Evolutionary conservation across 129 eudicot genomes (phyloP).

Genomic region (Saposhnikovia divaricata): DNA sequence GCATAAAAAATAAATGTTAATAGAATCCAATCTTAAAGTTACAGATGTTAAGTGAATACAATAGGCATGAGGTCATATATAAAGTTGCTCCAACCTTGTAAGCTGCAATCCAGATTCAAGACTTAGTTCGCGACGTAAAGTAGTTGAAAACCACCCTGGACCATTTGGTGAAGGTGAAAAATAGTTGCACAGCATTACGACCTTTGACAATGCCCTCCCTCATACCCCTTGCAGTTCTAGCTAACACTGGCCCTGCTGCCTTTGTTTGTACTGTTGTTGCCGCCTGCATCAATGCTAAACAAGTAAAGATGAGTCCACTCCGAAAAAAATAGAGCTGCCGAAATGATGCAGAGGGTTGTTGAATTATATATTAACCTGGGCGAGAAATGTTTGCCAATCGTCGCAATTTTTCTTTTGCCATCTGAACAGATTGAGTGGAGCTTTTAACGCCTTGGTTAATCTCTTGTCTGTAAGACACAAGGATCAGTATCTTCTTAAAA

Average conservation of each 20-base stretch:
- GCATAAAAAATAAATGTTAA: not conserved
- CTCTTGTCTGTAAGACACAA: constrained; percentile 48
- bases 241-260: constrained; percentile 50
- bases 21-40: not conserved
- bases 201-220: constrained; percentile 71
- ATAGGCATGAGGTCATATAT: constrained; percentile 8
- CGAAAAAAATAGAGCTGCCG: not conserved
- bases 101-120: constrained; percentile 17
- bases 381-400: constrained; percentile 46
- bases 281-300: constrained; percentile 76
- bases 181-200: constrained; percentile 51
- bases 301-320: constrained; percentile 42
- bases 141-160: constrained; percentile 45
- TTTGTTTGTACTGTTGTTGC: constrained; percentile 32
- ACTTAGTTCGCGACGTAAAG: constrained; percentile 44
- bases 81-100: constrained; percentile 9
- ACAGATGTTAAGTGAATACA: not conserved
- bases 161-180: constrained; percentile 52
- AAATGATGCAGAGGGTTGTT: not conserved
- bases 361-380: constrained; percentile 39
- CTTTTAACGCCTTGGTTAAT: constrained; percentile 84
- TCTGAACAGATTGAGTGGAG: constrained; percentile 81
- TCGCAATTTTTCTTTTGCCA: constrained; percentile 75
- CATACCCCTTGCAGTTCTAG: constrained; percentile 65
- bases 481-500: not conserved